Conservation (phyloP, 148 eudicot species). For the Vaccinium corymbosum region DNA sequence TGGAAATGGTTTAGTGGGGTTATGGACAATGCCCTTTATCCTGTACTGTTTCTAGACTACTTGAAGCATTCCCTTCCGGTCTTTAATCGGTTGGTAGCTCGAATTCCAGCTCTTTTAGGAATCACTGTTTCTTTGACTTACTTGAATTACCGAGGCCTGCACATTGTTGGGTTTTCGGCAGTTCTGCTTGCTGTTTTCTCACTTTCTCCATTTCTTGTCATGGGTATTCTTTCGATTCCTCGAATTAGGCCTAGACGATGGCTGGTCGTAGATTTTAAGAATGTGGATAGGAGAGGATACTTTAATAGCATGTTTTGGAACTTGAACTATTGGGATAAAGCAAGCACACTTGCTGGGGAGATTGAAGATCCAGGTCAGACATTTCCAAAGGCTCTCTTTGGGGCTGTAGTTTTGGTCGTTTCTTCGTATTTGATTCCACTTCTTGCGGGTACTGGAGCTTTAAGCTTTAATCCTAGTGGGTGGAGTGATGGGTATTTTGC, state of each 20-base stretch:
- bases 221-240: slow-evolving; percentile 55
- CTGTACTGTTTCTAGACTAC: slow-evolving; percentile 72
- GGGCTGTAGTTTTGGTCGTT: slow-evolving; percentile 59
- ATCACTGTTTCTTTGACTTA: slow-evolving; percentile 59
- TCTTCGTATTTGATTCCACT: slow-evolving; percentile 66
- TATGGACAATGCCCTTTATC: slow-evolving; percentile 77
- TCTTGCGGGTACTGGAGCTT: slow-evolving; percentile 76
- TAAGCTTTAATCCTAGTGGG: slow-evolving; percentile 30
- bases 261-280: slow-evolving; percentile 43
- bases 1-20: slow-evolving; percentile 90
- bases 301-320: slow-evolving; percentile 88
- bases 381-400: slow-evolving; percentile 64
- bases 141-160: slow-evolving; percentile 63
- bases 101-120: slow-evolving; percentile 56
- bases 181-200: slow-evolving; percentile 60
- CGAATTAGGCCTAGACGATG: slow-evolving; percentile 46
- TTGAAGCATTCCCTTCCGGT: slow-evolving; percentile 62
- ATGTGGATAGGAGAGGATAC: slow-evolving; percentile 63
- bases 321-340: slow-evolving; percentile 82
- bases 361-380: slow-evolving; percentile 56
- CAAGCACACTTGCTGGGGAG: slow-evolving; percentile 84
- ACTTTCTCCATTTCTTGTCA: slow-evolving; percentile 58
- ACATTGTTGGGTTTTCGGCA: slow-evolving; percentile 67
- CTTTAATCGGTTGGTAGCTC: slow-evolving; percentile 34
- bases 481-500: slow-evolving; percentile 90